Conservation (phyloP, 805 yeast species). For the Yamadazyma phyllophila region DNA sequence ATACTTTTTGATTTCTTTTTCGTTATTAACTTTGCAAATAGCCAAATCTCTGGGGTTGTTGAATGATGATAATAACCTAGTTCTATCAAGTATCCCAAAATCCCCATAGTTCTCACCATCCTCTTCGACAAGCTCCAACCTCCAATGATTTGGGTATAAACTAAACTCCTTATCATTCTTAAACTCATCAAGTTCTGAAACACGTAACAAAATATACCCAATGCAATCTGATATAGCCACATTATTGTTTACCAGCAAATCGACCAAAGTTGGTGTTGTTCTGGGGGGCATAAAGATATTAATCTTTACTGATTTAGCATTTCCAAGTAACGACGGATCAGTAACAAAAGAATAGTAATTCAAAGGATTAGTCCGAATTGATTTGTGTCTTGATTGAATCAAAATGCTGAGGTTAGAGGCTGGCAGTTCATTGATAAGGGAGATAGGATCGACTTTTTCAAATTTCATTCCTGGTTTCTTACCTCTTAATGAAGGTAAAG, state of each 20-base stretch:
- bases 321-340: conserved; percentile 5
- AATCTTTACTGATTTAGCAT: conserved; percentile 8
- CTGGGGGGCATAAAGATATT: conserved; percentile 37
- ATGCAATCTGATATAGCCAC: conserved; percentile 38
- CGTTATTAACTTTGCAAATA: conserved; percentile 56
- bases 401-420: conserved; percentile 42
- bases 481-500: conserved; percentile 6
- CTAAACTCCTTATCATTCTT: conserved; percentile 10
- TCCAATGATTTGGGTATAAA: conserved; percentile 61
- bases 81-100: conserved; percentile 82
- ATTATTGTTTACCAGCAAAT: conserved; percentile 24
- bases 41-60: conserved; percentile 80
- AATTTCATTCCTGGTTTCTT: conserved; percentile 16
- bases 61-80: conserved; percentile 62
- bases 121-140: conserved; percentile 81
- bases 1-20: conserved; percentile 43
- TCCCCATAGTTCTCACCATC: conserved; percentile 93
- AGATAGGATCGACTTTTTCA: conserved; percentile 20
- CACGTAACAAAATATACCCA: conserved; percentile 35
- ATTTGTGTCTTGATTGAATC: conserved; percentile 36
- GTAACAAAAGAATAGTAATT: conserved; percentile 36
- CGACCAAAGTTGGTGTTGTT: conserved; percentile 22
- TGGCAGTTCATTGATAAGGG: conserved; percentile 8
- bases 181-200: conserved; percentile 23
- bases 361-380: conserved; percentile 42